phyloP scores from a whole-genome alignment of 2,329 filamentous ascomycete species.

The Paraphaeosphaeria minitans region DNA sequence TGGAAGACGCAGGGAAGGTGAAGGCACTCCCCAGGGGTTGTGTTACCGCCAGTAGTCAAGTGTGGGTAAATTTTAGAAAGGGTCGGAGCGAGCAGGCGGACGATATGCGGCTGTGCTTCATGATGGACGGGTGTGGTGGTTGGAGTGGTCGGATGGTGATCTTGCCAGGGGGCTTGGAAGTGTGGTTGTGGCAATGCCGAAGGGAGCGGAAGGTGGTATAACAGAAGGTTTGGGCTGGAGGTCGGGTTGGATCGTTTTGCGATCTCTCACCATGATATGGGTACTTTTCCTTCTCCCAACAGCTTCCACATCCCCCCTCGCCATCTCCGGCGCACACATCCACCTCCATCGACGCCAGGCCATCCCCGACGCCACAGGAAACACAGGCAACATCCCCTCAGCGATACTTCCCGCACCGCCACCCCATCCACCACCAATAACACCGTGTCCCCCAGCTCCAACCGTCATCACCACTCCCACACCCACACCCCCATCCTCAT shows the following conservation, averaged over 20 bases:
- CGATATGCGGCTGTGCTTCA: slow-evolving; percentile 31
- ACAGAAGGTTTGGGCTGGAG: not conserved
- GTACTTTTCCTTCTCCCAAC: slow-evolving; percentile 10
- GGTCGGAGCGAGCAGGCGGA: slow-evolving; percentile 15
- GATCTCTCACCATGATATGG: slow-evolving; percentile 7
- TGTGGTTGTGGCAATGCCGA: not conserved
- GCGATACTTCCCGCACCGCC: slow-evolving; percentile 10
- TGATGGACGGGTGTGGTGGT: slow-evolving; percentile 11
- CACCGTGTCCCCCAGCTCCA: not conserved
- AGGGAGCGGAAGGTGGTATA: slow-evolving; percentile 3
- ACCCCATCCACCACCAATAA: slow-evolving; percentile 1
- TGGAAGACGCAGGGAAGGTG: slow-evolving; percentile 1
- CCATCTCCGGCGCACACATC: slow-evolving; percentile 1
- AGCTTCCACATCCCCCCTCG: slow-evolving; percentile 14
- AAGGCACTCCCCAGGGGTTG: not conserved
- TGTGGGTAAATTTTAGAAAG: slow-evolving; percentile 7
- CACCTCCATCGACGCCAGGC: slow-evolving; percentile 23
- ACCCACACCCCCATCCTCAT: not conserved
- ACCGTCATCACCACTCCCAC: not conserved
- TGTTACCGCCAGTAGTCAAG: not conserved
- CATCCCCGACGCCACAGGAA: slow-evolving; percentile 27
- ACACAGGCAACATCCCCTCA: slow-evolving; percentile 27
- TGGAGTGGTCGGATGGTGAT: slow-evolving; percentile 10
- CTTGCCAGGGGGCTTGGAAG: slow-evolving; percentile 14
- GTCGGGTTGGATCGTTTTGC: not conserved